Conservation (phyloP, 768 basidiomycete genomes). For the Leccinum longicurvipes region DNA sequence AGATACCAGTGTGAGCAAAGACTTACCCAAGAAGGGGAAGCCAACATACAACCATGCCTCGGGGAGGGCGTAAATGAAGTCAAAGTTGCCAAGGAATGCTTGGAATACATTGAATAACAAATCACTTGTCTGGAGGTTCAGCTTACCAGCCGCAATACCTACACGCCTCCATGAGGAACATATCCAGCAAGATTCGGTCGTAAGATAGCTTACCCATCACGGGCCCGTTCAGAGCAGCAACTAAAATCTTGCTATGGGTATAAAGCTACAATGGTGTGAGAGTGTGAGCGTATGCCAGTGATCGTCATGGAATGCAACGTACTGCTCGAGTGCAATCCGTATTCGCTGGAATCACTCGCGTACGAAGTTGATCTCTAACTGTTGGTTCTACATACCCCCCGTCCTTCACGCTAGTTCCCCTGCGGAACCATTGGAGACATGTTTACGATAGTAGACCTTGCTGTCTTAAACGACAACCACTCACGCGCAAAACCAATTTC, state of each 20-base stretch:
- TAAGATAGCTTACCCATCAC: slow-evolving; percentile 53
- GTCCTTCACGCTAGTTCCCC: slow-evolving; percentile 56
- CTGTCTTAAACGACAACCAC: slow-evolving; percentile 20
- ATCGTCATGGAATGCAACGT: slow-evolving; percentile 17
- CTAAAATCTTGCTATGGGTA: slow-evolving; percentile 63
- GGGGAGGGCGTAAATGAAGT: slow-evolving; percentile 68
- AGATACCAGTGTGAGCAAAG: neutral
- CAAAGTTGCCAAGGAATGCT: slow-evolving; percentile 72
- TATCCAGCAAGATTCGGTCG: neutral
- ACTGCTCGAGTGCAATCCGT: slow-evolving; percentile 67
- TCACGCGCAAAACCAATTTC: slow-evolving; percentile 74
- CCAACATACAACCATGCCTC: slow-evolving; percentile 61
- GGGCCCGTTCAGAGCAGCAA: slow-evolving; percentile 72
- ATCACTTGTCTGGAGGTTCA: neutral
- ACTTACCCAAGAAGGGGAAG: slow-evolving; percentile 59
- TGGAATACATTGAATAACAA: neutral
- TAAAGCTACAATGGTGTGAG: slow-evolving; percentile 45
- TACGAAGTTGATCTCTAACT: slow-evolving; percentile 46
- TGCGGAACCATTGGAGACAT: slow-evolving; percentile 22
- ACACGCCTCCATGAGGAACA: neutral
- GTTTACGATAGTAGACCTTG: neutral
- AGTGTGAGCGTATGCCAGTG: neutral
- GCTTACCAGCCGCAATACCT: slow-evolving; percentile 66
- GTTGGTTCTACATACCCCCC: slow-evolving; percentile 14
- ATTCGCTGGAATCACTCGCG: slow-evolving; percentile 46